Evolutionary conservation across 75 land plant genomes (phyloP).

Genomic region (Cupressus sempervirens): DNA sequence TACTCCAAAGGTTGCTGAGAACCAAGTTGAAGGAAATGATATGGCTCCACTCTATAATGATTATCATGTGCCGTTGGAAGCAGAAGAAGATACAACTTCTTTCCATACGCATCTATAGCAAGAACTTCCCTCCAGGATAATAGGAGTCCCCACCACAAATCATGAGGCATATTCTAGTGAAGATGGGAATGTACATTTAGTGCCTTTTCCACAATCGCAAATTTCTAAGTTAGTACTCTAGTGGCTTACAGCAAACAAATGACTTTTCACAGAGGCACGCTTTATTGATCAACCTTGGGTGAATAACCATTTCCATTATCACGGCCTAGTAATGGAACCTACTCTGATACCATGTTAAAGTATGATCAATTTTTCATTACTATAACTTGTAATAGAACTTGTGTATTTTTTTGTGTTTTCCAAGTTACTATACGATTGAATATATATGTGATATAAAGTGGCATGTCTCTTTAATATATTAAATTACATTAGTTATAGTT

Average conservation of each 20-base stretch:
- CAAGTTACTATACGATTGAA: too few species aligned
- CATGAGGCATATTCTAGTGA: slow-evolving; percentile 4
- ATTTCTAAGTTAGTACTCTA: not conserved
- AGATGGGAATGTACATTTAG: slow-evolving; percentile 5
- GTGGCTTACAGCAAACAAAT: not conserved
- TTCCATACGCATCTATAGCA: slow-evolving; percentile 12
- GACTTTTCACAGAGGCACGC: too few species aligned
- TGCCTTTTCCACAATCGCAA: not conserved
- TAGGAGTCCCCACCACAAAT: not conserved
- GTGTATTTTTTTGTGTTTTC: too few species aligned
- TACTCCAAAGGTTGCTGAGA: not conserved
- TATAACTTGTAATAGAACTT: too few species aligned
- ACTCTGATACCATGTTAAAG: too few species aligned
- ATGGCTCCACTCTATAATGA: not conserved
- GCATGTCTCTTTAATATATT: too few species aligned
- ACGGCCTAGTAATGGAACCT: too few species aligned
- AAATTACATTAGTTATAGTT: too few species aligned
- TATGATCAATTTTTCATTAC: too few species aligned
- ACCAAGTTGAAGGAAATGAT: slow-evolving; percentile 3
- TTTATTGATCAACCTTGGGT: too few species aligned
- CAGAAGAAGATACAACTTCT: not conserved
- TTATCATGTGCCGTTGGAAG: slow-evolving; percentile 25
- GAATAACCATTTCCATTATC: too few species aligned
- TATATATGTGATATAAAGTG: too few species aligned
- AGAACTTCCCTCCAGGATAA: not conserved